Evolutionary conservation across 805 yeast species (phyloP).

Genomic region (Candida bentonensis): DNA sequence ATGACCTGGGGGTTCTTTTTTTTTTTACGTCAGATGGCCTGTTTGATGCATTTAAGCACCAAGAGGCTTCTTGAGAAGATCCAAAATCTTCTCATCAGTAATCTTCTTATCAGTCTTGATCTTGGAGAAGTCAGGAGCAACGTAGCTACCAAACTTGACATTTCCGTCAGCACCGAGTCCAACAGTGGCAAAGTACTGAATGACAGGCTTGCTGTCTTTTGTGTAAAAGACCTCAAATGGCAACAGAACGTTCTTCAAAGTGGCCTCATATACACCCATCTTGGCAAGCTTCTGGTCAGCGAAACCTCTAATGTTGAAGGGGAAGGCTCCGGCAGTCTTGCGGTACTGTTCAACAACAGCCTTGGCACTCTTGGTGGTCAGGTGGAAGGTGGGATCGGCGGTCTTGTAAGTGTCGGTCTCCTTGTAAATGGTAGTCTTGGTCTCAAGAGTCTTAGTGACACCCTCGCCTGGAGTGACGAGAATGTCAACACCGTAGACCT

Average conservation of each 20-base stretch:
- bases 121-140: conserved; percentile 32
- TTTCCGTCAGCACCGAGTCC: conserved; percentile 63
- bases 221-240: conserved; percentile 59
- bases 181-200: conserved; percentile 62
- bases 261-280: conserved; percentile 61
- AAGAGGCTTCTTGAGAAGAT: conserved; percentile 32
- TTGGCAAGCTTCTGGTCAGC: conserved; percentile 59
- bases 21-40: not conserved
- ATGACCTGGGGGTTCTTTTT: not conserved
- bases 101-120: conserved; percentile 45
- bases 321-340: conserved; percentile 52
- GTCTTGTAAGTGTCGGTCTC: conserved; percentile 56
- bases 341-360: conserved; percentile 52
- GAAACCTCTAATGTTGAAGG: conserved; percentile 50
- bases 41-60: too few species aligned
- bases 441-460: conserved; percentile 44
- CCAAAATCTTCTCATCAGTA: conserved; percentile 34
- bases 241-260: conserved; percentile 48
- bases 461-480: conserved; percentile 57
- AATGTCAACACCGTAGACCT: conserved; percentile 66
- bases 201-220: conserved; percentile 50
- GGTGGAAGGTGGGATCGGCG: conserved; percentile 41
- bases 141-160: conserved; percentile 46
- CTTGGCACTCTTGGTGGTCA: conserved; percentile 61
- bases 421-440: conserved; percentile 57